Evolutionary conservation across 331 rosid genomes (phyloP), one percentile per base, ranked within the genome.

Genomic region (Pyrus hybrid): DNA sequence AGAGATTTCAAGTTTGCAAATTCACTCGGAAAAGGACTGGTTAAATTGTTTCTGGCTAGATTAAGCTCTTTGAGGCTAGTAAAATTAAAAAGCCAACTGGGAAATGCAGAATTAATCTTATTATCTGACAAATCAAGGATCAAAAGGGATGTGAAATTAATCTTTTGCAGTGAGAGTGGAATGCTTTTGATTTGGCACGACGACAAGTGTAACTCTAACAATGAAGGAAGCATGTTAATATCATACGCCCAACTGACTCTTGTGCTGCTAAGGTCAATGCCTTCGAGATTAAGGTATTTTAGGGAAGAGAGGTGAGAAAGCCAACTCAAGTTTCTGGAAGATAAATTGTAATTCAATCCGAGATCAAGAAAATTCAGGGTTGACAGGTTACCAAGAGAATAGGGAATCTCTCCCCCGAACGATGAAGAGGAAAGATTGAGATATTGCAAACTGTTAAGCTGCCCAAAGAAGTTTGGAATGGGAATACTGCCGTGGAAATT

Each of bases 21-120:
- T 45, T 68, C 58, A 7, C 37, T 1, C 2, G 35, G 80, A 60
- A 60, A 12, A 22, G 18, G 23, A n/a, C 22, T 8, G 6, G 14
- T 11, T 2, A 76, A 43, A 2, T 5, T 1, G 2, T n/a, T 23
- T 2, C 0, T 0, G 0, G 30, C 13, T 3, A 68, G 62, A 18
- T 68, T 12, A 25, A 76, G 60, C 21, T 57, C 3, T 28, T 6
- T 60, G 11, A 76, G 80, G 41, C 43, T 57, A 1, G 61, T 56
- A 45, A 77, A 45, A 17, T 77, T 43, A 18, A 51, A 51, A 5
- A 51, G 8, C 57, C 57, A 51, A 0, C 57, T 17, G 2, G 57
- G 57, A 51, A 51, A 18, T 51, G 21, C 3, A 51, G 57, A 51
- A 51, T 51, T 51, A 14, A 51, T 16, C 8, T 16, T 5, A 51